A percentile compares a stretch with the other conserved stretches of the same genome.
Conservation (phyloP, 768 basidiomycete genomes). For the Suillus weaverae region DNA sequence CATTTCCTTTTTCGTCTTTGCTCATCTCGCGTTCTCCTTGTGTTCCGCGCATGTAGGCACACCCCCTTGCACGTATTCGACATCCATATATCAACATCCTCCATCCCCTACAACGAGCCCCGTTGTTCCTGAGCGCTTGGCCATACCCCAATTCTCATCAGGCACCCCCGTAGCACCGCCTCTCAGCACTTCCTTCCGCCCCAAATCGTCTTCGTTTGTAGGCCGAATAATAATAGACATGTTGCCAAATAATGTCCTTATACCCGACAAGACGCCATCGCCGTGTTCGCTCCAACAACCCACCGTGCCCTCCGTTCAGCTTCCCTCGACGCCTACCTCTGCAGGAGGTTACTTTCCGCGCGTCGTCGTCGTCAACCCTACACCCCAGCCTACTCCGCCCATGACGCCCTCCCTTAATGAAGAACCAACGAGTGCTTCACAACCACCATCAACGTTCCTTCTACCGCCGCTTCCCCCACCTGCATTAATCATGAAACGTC, state of each 20-base stretch:
- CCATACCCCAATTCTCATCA: slow-evolving; percentile 23
- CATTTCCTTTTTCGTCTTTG: slow-evolving; percentile 12
- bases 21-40: slow-evolving; percentile 20
- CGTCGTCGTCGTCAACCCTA: slow-evolving; percentile 72
- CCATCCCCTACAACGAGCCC: slow-evolving; percentile 23
- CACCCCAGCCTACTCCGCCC: slow-evolving; percentile 78
- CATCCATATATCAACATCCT: slow-evolving; percentile 29
- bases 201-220: slow-evolving; percentile 30
- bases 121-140: slow-evolving; percentile 31
- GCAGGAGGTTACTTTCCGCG: slow-evolving; percentile 43
- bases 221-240: slow-evolving; percentile 61
- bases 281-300: slow-evolving; percentile 17
- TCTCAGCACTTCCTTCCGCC: slow-evolving; percentile 12
- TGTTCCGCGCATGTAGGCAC: slow-evolving; percentile 20
- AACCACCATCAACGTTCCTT: slow-evolving; percentile 26
- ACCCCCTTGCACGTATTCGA: slow-evolving; percentile 25
- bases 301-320: slow-evolving; percentile 27
- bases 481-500: slow-evolving; percentile 17
- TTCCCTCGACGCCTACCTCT: slow-evolving; percentile 25
- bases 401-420: slow-evolving; percentile 54
- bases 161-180: slow-evolving; percentile 13
- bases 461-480: slow-evolving; percentile 33
- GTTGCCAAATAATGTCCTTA: slow-evolving; percentile 43
- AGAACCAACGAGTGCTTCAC: slow-evolving; percentile 21
- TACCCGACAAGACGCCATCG: slow-evolving; percentile 22